Conservation (phyloP, 805 yeast genomes). For the Kodamaea neixiangensis region DNA sequence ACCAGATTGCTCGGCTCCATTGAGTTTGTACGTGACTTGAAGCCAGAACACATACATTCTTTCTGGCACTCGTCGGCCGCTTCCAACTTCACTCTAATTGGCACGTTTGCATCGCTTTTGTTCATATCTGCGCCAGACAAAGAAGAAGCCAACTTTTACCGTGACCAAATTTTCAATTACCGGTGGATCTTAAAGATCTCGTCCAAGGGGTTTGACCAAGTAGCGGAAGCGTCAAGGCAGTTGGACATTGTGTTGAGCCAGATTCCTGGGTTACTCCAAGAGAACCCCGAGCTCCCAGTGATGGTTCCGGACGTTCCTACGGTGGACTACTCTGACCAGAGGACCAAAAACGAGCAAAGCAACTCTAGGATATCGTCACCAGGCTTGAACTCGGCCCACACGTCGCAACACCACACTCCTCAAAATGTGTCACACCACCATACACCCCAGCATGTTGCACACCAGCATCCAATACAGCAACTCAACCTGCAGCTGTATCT, state of each 20-base stretch:
- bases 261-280: conserved; percentile 66
- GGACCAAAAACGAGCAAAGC: neutral
- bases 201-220: conserved; percentile 76
- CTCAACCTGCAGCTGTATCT: conserved; percentile 4
- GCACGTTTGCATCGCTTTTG: conserved; percentile 82
- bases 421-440: neutral
- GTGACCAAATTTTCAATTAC: conserved; percentile 71
- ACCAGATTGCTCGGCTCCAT: conserved; percentile 81
- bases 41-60: conserved; percentile 80
- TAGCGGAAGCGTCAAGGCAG: conserved; percentile 68
- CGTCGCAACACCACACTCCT: neutral
- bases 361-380: conserved; percentile 2
- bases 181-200: conserved; percentile 75
- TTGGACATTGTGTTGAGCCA: conserved; percentile 72
- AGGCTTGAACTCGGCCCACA: neutral
- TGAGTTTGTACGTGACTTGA: conserved; percentile 72
- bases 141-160: conserved; percentile 65
- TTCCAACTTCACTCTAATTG: conserved; percentile 76
- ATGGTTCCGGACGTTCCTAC: conserved; percentile 31
- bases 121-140: conserved; percentile 57
- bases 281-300: conserved; percentile 38
- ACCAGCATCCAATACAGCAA: neutral
- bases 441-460: conserved; percentile 5
- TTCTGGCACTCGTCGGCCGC: conserved; percentile 89
- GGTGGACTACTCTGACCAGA: conserved; percentile 3